Conservation (phyloP, 2,329 filamentous ascomycete genomes). For the Leptographium galeiforme region DNA sequence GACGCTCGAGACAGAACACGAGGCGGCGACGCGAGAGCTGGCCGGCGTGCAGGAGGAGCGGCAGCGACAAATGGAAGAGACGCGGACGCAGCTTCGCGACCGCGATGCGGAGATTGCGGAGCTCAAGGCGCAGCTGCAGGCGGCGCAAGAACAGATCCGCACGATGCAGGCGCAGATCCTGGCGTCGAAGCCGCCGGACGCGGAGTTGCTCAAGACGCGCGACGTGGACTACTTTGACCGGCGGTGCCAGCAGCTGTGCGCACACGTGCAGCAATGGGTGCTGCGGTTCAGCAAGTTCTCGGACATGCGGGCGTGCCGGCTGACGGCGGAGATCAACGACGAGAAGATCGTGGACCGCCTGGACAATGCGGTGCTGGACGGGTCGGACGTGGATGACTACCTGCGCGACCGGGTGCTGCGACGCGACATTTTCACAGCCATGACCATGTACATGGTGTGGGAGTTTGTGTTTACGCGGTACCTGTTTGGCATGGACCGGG, state of each 20-base stretch:
- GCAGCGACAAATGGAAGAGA: slow-evolving; percentile 21
- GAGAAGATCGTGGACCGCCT: slow-evolving; percentile 89
- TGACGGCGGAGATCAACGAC: slow-evolving; percentile 73
- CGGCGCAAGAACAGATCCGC: slow-evolving; percentile 50
- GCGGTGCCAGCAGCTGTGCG: slow-evolving; percentile 86
- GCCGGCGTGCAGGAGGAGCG: slow-evolving; percentile 13
- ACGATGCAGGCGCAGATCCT: slow-evolving; percentile 46
- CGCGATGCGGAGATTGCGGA: slow-evolving; percentile 75
- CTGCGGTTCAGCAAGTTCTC: slow-evolving; percentile 96
- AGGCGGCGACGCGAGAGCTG: slow-evolving; percentile 54
- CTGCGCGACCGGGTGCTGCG: slow-evolving; percentile 77
- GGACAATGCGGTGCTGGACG: slow-evolving; percentile 88
- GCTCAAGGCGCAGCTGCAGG: slow-evolving; percentile 65
- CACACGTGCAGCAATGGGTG: slow-evolving; percentile 96
- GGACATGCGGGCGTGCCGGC: slow-evolving; percentile 74
- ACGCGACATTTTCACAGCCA: slow-evolving; percentile 93
- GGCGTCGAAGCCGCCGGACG: slow-evolving; percentile 42
- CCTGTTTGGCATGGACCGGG: slow-evolving; percentile 95
- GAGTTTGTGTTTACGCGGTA: slow-evolving; percentile 97
- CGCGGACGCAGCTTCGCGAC: slow-evolving; percentile 43
- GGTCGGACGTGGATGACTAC: slow-evolving; percentile 80
- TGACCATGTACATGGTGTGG: slow-evolving; percentile 99
- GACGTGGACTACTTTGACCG: slow-evolving; percentile 94
- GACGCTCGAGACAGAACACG: slow-evolving; percentile 53
- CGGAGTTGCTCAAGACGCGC: slow-evolving; percentile 60